These are phyloP conservation scores for Aspergillus versicolor DNA, from an alignment of 2,329 filamentous ascomycete species.

Conservation along the genomic window DNA sequence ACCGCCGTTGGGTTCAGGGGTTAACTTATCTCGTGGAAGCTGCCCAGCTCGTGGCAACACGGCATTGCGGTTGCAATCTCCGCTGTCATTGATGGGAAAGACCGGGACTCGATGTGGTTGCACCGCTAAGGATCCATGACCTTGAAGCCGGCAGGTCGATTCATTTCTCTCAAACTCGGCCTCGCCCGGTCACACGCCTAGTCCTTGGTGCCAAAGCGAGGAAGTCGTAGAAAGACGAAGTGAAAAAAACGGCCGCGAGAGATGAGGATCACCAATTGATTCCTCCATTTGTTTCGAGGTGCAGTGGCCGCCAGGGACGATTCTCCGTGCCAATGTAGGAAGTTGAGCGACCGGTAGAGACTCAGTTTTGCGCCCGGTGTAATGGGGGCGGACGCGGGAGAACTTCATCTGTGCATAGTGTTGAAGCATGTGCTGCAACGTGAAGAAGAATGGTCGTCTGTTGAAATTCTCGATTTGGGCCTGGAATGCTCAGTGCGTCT, in stretches of 20 bases:
- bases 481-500: not conserved
- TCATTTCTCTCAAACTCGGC: not conserved
- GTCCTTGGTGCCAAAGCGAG: not conserved
- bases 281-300: not conserved
- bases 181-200: not conserved
- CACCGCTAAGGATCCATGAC: not conserved
- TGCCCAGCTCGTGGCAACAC: not conserved
- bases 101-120: not conserved
- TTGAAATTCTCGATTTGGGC: not conserved
- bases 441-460: not conserved
- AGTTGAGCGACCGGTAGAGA: not conserved
- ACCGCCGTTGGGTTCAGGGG: slow-evolving; percentile 1
- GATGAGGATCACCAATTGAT: not conserved
- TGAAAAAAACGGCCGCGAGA: not conserved
- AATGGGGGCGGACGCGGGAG: not conserved
- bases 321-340: not conserved
- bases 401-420: not conserved
- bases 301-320: not conserved
- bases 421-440: not conserved
- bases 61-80: not conserved
- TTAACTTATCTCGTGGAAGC: not conserved
- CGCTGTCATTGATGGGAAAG: slow-evolving; percentile 1
- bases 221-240: not conserved
- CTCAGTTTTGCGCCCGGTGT: not conserved
- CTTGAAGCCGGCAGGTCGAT: not conserved